Percentiles rank a stretch among this genome's conserved stretches.
These are phyloP conservation scores for Eucalyptus shirleyi DNA, from an alignment of 345 rosid genomes.

Conservation along the genomic window DNA sequence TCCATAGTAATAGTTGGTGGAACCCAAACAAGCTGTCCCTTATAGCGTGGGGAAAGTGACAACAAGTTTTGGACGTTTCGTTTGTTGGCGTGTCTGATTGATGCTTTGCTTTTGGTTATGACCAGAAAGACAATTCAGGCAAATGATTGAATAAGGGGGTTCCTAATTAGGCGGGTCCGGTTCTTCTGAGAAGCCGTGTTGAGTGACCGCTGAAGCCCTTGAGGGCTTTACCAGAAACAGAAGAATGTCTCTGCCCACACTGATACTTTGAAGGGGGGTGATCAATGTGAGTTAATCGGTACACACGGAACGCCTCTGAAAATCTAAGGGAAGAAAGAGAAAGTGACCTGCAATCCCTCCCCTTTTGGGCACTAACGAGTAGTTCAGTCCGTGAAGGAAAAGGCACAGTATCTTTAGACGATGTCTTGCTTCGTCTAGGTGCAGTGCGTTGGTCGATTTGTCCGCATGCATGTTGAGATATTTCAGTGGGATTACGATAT, in stretches of 20 bases:
- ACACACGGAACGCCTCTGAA: neutral
- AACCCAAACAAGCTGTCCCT: neutral
- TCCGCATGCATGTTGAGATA: neutral
- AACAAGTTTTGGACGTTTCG: neutral
- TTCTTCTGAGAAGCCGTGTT: neutral
- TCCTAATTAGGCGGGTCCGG: neutral
- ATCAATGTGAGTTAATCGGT: neutral
- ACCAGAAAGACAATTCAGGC: neutral
- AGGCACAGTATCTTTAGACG: neutral
- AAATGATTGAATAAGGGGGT: neutral
- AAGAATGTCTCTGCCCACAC: neutral
- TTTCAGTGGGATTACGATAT: neutral
- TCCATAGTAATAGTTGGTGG: neutral
- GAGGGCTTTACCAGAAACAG: neutral
- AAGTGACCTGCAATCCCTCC: neutral
- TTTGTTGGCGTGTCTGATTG: neutral
- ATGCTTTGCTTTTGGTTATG: neutral
- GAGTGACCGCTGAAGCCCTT: neutral
- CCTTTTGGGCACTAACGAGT: neutral
- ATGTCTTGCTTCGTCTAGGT: neutral
- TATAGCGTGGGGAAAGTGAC: neutral
- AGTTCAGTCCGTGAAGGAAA: neutral
- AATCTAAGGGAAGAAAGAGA: neutral
- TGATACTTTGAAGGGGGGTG: neutral
- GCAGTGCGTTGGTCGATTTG: neutral